Evolutionary conservation across 169 alveolate species (phyloP).

Genomic region (Plasmodium cynomolgi): DNA sequence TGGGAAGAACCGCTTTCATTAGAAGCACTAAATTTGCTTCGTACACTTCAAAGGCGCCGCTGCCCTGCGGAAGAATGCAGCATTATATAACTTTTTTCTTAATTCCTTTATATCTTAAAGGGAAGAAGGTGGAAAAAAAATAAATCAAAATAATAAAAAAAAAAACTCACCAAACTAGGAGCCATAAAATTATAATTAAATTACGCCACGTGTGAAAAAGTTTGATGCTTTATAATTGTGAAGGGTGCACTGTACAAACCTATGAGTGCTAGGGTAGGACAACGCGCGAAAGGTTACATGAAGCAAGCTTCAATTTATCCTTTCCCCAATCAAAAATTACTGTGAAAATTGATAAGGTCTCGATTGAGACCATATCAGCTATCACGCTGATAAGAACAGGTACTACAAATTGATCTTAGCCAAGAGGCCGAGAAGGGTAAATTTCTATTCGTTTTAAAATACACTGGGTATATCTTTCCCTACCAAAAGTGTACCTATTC

Average conservation of each 20-base stretch:
- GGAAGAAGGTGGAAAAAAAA: neutral
- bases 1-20: too few relatives aligned
- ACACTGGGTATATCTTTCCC: slow-evolving; percentile 62
- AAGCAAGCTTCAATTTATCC: slow-evolving; percentile 86
- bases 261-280: slow-evolving; percentile 88
- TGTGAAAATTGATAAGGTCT: slow-evolving; percentile 88
- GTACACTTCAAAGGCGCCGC: neutral
- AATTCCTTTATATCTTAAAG: too few relatives aligned
- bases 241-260: slow-evolving; percentile 91
- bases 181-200: neutral
- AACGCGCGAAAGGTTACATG: slow-evolving; percentile 87
- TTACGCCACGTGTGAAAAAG: neutral
- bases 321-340: slow-evolving; percentile 86
- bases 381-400: slow-evolving; percentile 92
- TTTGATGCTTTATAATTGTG: slow-evolving; percentile 56
- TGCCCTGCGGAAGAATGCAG: neutral
- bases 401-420: slow-evolving; percentile 91
- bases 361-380: slow-evolving; percentile 90
- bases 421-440: slow-evolving; percentile 90
- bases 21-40: neutral
- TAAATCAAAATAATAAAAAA: neutral
- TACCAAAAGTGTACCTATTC: slow-evolving; percentile 66
- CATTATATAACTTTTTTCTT: too few relatives aligned
- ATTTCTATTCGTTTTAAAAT: neutral
- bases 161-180: neutral